These are phyloP conservation scores for Ustilago xerochloae DNA, from an alignment of 1,284 basidiomycete species.

Conservation along the genomic window DNA sequence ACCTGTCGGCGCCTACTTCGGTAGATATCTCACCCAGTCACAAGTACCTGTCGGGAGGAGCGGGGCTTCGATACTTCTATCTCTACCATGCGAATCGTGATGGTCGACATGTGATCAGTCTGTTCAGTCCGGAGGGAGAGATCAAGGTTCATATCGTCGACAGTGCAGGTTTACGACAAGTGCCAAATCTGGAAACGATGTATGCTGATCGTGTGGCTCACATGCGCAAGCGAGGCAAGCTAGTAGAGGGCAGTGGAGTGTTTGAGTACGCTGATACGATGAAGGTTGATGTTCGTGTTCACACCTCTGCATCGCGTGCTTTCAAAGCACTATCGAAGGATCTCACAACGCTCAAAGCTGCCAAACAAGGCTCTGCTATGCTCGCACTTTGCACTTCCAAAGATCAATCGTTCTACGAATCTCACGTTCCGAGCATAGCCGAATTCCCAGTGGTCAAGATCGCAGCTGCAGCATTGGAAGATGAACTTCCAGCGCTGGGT, in stretches of 20 bases:
- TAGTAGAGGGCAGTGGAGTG: constrained; percentile 61
- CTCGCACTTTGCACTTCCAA: constrained; percentile 88
- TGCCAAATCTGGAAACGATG: constrained; percentile 79
- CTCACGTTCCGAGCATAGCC: constrained; percentile 75
- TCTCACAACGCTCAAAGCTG: constrained; percentile 74
- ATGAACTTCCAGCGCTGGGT: constrained; percentile 72
- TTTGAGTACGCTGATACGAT: constrained; percentile 80
- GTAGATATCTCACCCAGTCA: constrained; percentile 62
- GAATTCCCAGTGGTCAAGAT: constrained; percentile 91
- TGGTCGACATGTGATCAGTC: constrained; percentile 86
- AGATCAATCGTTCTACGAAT: constrained; percentile 85
- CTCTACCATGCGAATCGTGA: constrained; percentile 87
- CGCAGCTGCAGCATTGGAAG: constrained; percentile 79
- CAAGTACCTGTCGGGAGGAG: constrained; percentile 81
- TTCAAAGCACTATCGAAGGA: constrained; percentile 90
- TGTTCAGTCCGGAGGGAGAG: constrained; percentile 79
- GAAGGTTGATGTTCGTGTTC: constrained; percentile 79
- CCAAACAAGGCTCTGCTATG: constrained; percentile 78
- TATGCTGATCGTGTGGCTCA: constrained; percentile 75
- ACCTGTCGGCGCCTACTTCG: constrained; percentile 72
- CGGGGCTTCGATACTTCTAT: constrained; percentile 83
- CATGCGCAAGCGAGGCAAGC: constrained; percentile 55
- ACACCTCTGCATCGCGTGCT: constrained; percentile 81
- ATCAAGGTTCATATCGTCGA: constrained; percentile 84
- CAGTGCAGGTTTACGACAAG: constrained; percentile 83